Evolutionary conservation across 768 basidiomycete genomes (phyloP).

Genomic region (Tubosaeta sp.): DNA sequence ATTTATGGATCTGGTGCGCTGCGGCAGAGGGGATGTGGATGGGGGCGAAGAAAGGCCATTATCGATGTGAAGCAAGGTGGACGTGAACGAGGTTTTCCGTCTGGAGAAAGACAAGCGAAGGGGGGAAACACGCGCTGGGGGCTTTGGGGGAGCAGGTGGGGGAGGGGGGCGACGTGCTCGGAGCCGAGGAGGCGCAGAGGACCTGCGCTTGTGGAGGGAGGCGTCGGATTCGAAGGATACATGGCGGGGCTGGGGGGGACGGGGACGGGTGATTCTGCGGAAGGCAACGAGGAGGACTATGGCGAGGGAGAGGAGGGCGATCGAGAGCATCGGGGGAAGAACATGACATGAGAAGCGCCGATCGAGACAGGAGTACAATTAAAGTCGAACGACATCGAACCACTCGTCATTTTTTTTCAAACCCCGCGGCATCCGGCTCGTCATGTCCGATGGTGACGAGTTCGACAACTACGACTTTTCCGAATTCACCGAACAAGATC

Average conservation of each 20-base stretch:
- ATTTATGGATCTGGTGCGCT: not conserved
- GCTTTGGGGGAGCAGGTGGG: not conserved
- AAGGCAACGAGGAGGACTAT: not conserved
- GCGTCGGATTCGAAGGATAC: conserved; percentile 14
- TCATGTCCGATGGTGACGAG: conserved; percentile 29
- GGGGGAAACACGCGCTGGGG: not conserved
- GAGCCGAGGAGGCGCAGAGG: not conserved
- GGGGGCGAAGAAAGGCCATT: not conserved
- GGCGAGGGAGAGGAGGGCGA: conserved; percentile 7
- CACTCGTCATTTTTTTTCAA: conserved; percentile 16
- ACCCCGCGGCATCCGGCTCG: conserved; percentile 19
- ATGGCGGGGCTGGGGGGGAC: conserved; percentile 6
- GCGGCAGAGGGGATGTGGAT: not conserved
- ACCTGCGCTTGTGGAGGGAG: not conserved
- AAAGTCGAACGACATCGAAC: conserved; percentile 4
- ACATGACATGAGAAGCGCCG: conserved; percentile 1
- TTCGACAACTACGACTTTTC: conserved; percentile 50
- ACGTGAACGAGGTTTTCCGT: not conserved
- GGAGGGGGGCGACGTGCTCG: not conserved
- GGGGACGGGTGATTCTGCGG: not conserved
- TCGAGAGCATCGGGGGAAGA: not conserved
- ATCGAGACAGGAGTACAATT: not conserved
- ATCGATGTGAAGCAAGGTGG: not conserved
- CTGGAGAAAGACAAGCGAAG: conserved; percentile 1
- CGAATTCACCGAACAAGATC: conserved; percentile 56